A percentile compares a stretch with the other conserved stretches of the same genome.
Conservation (phyloP, 352 stramenopile species). For the Peronospora belbahrii region DNA sequence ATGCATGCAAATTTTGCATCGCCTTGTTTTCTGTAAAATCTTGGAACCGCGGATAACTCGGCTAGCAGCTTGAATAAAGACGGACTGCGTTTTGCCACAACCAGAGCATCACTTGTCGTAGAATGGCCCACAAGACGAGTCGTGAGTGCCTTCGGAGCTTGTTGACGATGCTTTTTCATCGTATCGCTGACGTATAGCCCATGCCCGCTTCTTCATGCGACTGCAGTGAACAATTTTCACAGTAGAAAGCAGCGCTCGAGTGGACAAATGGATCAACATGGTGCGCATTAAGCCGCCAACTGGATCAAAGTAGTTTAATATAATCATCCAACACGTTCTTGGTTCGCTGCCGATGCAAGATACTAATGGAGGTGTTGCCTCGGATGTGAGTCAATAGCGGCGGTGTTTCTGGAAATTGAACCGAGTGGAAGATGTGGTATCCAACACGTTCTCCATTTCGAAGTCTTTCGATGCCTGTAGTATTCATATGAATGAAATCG, state of each 20-base stretch:
- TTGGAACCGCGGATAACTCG: slow-evolving; percentile 15
- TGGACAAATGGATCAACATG: slow-evolving; percentile 25
- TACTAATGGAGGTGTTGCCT: slow-evolving; percentile 48
- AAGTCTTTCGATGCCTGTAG: slow-evolving; percentile 29
- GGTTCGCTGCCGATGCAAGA: slow-evolving; percentile 42
- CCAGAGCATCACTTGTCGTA: slow-evolving; percentile 18
- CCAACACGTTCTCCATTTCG: slow-evolving; percentile 35
- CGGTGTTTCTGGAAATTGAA: slow-evolving; percentile 40
- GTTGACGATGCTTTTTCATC: slow-evolving; percentile 6
- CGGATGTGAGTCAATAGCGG: slow-evolving; percentile 28
- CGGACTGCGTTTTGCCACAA: slow-evolving; percentile 23
- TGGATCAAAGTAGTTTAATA: slow-evolving; percentile 34
- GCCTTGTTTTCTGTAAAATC: slow-evolving; percentile 15
- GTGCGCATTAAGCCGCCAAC: slow-evolving; percentile 30
- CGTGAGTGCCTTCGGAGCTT: slow-evolving; percentile 8
- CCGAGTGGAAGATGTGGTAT: slow-evolving; percentile 35
- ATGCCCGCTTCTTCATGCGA: slow-evolving; percentile 61
- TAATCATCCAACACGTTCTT: slow-evolving; percentile 48
- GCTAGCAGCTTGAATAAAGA: slow-evolving; percentile 17
- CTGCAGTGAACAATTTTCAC: slow-evolving; percentile 37
- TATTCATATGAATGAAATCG: slow-evolving; percentile 43
- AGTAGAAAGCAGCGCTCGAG: slow-evolving; percentile 27
- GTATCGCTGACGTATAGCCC: slow-evolving; percentile 29
- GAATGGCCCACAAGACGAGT: neutral
- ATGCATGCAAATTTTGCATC: slow-evolving; percentile 35